These are phyloP conservation scores for Heliamphora exappendiculata DNA, from an alignment of 148 eudicot species.

Conservation along the genomic window DNA sequence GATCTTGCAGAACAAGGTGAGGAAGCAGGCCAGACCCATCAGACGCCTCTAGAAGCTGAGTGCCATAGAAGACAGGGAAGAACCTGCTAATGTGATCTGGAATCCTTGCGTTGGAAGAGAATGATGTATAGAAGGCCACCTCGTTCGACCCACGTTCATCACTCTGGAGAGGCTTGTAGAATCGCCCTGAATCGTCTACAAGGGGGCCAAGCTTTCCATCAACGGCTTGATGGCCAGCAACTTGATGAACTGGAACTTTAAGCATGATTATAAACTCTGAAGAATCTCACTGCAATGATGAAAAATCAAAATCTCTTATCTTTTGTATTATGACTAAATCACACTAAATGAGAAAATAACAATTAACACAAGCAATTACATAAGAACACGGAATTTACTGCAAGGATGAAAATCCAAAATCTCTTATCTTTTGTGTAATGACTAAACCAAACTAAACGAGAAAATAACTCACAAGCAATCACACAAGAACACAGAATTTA, in stretches of 20 bases:
- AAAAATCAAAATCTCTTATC: neutral
- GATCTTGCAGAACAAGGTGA: conserved; percentile 72
- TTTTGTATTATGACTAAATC: no score
- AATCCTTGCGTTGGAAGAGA: conserved; percentile 47
- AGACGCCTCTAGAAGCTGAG: conserved; percentile 59
- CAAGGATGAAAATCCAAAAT: conserved; percentile 1
- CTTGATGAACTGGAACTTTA: conserved; percentile 75
- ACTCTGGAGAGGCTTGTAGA: conserved; percentile 92
- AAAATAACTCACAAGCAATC: no score
- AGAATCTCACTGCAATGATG: neutral
- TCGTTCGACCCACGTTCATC: conserved; percentile 66
- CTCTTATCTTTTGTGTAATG: neutral
- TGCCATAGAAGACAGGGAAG: conserved; percentile 74
- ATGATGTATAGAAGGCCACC: conserved; percentile 58
- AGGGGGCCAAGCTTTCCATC: conserved; percentile 77
- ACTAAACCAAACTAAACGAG: no score
- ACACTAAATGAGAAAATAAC: no score
- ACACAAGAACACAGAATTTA: no score
- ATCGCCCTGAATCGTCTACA: conserved; percentile 66
- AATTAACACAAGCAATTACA: no score
- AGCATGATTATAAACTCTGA: conserved; percentile 22
- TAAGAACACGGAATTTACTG: no score
- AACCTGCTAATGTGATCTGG: conserved; percentile 51
- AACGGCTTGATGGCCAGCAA: conserved; percentile 78
- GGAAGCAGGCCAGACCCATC: conserved; percentile 69